Base-by-base conservation (phyloP, 2,329 filamentous ascomycete species). In the Parafenestella ontariensis region DNA sequence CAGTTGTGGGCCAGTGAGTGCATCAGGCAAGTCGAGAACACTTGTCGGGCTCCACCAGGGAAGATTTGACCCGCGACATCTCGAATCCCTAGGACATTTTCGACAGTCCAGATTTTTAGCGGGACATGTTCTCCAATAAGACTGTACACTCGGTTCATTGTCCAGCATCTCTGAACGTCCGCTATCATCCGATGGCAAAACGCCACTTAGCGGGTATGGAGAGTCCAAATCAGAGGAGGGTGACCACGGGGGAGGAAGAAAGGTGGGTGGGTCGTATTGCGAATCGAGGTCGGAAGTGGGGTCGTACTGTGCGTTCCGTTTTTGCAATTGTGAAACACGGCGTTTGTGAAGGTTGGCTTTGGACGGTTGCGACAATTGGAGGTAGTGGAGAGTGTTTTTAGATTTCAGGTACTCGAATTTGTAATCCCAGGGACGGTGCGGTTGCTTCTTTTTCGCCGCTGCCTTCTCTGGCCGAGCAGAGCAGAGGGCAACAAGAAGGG, bases 161-260 rank as follows among this genome's bases (percentile, higher is more conserved):
- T 63, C 60, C 20, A 55, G 13, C 47, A 60, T 60, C 49, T 63
- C 53, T 2, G 54, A 50, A 46, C 55, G 49, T 18, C 56, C 54
- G 29, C 26, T 50, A 42, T 60, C 62, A 37, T 58, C 49, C 44
- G 48, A 60, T 1, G 56, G 55, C 6, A 52, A 46, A 2, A 61
- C 44, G 29, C 49, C 53, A 41, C 45, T 52, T 37, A 40, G 34
- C 3, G 47, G 34, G 26, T 54, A 59, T 7, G 59, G 56, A 21
- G 46, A 54, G 40, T 52, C 45, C 26, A 55, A 43, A 23, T 56
- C 23, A 17, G 53, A 56, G 42, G 33, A 10, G 11, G 48, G 52
- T 7, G 54, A 50, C 60, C 57, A 56, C 13, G 54, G 48, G 5
- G 53, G 51, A 15, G 52, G 45, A 28, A 50, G 46, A 37, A 55